Evolutionary conservation across 192 early-diverging fungal genomes (phyloP), one percentile per base, ranked within the genome.

Genomic region (Dissophora globulifera): DNA sequence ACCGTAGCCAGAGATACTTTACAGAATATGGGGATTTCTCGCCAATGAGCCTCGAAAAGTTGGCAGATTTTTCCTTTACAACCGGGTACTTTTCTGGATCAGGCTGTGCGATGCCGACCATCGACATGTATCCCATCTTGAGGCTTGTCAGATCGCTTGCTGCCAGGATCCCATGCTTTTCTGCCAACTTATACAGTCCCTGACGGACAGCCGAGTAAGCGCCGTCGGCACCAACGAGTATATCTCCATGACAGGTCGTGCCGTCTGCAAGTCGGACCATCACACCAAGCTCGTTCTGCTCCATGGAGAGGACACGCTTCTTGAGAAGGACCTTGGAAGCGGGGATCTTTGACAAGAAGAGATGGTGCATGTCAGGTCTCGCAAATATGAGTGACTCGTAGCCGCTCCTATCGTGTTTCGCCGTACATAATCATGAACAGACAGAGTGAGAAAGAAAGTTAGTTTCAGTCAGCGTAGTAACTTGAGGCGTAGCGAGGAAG

Each of bases 161-260:
- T 1, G 60, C 49, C 19, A 62, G 35, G 2, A 38, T 13, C 26
- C 23, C 49, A 42, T 52, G 1, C 0, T 48, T 26, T 7, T 8
- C 19, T 26, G 52, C 33, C 26, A 15, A 10, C 49, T 51, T 62
- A 40, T 27, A 62, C 9, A 62, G 45, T 11, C 49, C 27, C 23
- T 50, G 49, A 3, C 60, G 47, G 10, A 62, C 49, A 7, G 30
- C 33, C 13, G 33, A 42, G 20, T 62, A 62, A 11, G 60, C 60
- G 8, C 60, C 60, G 31, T 62, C 60, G 25, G 60, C 48, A 17
- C 60, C 60, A 35, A 62, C 60, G 19, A 62, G 49, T 2, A 62
- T 23, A 41, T 50, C 49, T 2, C 60, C 60, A 8, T 40, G 10
- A 19, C 42, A 62, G 13, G 49, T 40, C 10, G 60, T 27, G 22